Conservation (phyloP, 1,284 basidiomycete genomes). For the Ceratobasidium sp. region DNA sequence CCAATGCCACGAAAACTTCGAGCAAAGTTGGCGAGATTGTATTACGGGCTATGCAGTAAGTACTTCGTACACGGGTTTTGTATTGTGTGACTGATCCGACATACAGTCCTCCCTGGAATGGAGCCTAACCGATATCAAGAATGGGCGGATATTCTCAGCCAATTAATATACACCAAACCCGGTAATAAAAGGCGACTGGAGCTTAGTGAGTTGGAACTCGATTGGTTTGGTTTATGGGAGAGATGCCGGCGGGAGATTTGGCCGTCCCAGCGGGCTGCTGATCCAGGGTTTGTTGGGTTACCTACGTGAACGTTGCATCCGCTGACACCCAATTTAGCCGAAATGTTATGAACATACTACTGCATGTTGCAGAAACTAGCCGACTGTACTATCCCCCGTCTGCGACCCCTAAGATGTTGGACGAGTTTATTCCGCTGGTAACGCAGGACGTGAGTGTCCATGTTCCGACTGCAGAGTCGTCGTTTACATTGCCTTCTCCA, state of each 20-base stretch:
- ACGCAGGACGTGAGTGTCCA: slow-evolving; percentile 62
- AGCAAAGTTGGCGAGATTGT: slow-evolving; percentile 78
- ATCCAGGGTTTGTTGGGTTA: slow-evolving; percentile 23
- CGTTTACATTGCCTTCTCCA: slow-evolving; percentile 47
- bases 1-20: slow-evolving; percentile 76
- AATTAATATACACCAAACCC: slow-evolving; percentile 70
- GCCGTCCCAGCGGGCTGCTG: slow-evolving; percentile 62
- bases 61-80: slow-evolving; percentile 3
- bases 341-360: slow-evolving; percentile 57
- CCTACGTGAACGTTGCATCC: slow-evolving; percentile 27
- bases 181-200: slow-evolving; percentile 70
- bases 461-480: no score
- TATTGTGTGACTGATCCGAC: background rate
- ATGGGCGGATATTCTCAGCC: slow-evolving; percentile 76
- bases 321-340: background rate
- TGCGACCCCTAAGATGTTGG: slow-evolving; percentile 76
- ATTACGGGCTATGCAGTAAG: slow-evolving; percentile 72
- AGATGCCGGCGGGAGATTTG: slow-evolving; percentile 72
- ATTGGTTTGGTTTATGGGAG: slow-evolving; percentile 79
- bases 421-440: slow-evolving; percentile 70
- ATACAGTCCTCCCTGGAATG: slow-evolving; percentile 68
- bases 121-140: slow-evolving; percentile 73
- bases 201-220: slow-evolving; percentile 70
- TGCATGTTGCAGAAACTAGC: slow-evolving; percentile 72
- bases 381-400: slow-evolving; percentile 71